Evolutionary conservation across 2,329 filamentous ascomycete genomes (phyloP).

Genomic region (Phialophora tarda): DNA sequence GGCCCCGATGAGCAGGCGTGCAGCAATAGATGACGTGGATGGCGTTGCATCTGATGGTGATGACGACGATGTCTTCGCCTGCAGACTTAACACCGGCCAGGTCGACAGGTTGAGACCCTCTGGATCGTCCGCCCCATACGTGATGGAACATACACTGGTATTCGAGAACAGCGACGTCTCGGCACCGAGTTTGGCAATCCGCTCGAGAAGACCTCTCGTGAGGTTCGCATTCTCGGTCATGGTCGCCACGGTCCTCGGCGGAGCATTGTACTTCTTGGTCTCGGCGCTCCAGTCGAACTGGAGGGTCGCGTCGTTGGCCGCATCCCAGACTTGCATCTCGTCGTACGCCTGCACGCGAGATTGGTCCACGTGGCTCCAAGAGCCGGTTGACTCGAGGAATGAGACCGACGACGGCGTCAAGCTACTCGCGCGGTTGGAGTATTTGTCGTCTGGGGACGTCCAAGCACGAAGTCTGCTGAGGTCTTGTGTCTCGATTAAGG

Average conservation of each 20-base stretch:
- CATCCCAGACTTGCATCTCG: slow-evolving; percentile 99
- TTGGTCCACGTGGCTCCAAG: slow-evolving; percentile 76
- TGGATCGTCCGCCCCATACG: slow-evolving; percentile 69
- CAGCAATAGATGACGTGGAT: slow-evolving; percentile 63
- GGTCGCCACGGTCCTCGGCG: slow-evolving; percentile 75
- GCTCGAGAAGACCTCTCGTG: slow-evolving; percentile 74
- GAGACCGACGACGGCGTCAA: slow-evolving; percentile 85
- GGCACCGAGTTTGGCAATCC: slow-evolving; percentile 66
- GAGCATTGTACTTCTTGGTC: slow-evolving; percentile 43
- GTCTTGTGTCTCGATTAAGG: slow-evolving; percentile 88
- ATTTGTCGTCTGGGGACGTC: slow-evolving; percentile 70
- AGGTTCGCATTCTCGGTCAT: slow-evolving; percentile 97
- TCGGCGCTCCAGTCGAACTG: slow-evolving; percentile 77
- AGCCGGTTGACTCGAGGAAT: slow-evolving; percentile 82
- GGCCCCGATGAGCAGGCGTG: slow-evolving; percentile 85
- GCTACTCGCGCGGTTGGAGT: slow-evolving; percentile 94
- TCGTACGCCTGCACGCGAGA: slow-evolving; percentile 84
- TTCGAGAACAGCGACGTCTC: slow-evolving; percentile 73
- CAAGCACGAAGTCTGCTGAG: slow-evolving; percentile 71
- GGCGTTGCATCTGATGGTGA: slow-evolving; percentile 20
- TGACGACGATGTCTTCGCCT: slow-evolving; percentile 53
- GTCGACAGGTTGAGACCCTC: slow-evolving; percentile 76
- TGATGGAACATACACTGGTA: slow-evolving; percentile 79
- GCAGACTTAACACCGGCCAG: slow-evolving; percentile 84
- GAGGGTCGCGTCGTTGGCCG: slow-evolving; percentile 82